Base-by-base conservation (phyloP, 805 yeast genomes). In the Starmerella potacharoeniae region DNA sequence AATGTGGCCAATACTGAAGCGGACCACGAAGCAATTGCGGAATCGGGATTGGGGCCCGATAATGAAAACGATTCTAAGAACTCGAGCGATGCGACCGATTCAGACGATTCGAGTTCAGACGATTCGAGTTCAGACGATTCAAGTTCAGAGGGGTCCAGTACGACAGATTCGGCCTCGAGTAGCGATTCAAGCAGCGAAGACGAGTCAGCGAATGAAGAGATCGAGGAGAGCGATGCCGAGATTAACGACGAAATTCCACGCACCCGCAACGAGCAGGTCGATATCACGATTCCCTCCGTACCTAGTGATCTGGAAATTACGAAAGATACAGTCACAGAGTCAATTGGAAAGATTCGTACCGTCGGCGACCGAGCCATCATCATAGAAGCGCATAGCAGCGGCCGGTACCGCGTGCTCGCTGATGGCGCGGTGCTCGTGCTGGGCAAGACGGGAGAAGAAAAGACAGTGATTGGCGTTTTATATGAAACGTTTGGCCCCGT, bases 401-500 rank as follows among this genome's bases (percentile, higher is more conserved):
- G 95, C 11, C 97, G 93, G 64, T 84, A 82, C 65, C 73, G 90
- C 44, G 84, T 89, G 3, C 73, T 91, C 37, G 85, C 82, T 60
- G 97, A 88, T 53, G 84, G 83, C 14, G 73, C 91, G 0, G 74
- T 91, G 3, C 87, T 96, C 64, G 77, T 89, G 46, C 50, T 61
- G 5, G 56, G 57, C 16, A 53, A 51, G 9, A 33, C 47, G 16
- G 44, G 35, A 17, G 55, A 56, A 36, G 88, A 86, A 65, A 74
- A 83, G 47, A 74, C 78, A 1, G 69, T 83, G 1, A 63, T 93
- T 14, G 97, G 97, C 0, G 82, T 84, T 0, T 71, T 91, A 9
- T 84, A 81, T 64, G 98, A 93, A 67, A 86, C 88, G 0, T 88
- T 93, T 72, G 98, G 98, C 0, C 83, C 87, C 10, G 75, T 93